phyloP scores from a whole-genome alignment of 1,284 basidiomycete genomes.

The Naganishia cerealis region DNA sequence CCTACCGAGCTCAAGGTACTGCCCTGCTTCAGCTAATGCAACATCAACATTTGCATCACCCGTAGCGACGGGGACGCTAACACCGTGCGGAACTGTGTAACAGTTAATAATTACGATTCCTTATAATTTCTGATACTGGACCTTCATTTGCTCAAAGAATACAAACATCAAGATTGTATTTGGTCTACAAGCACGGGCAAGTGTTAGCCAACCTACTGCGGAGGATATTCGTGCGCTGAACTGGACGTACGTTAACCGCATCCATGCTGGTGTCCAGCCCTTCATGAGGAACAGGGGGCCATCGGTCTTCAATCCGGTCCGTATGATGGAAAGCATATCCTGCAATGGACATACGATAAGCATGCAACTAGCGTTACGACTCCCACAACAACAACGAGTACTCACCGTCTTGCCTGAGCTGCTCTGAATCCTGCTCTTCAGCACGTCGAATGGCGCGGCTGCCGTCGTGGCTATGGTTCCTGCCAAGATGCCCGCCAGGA shows the following conservation, averaged over 20 bases:
- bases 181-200: not conserved
- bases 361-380: too few relatives aligned
- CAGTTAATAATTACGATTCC: too few relatives aligned
- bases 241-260: constrained; percentile 18
- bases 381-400: not conserved
- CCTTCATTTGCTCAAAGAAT: constrained; percentile 14
- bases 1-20: too few relatives aligned
- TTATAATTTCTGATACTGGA: not conserved
- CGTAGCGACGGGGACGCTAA: too few relatives aligned
- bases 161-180: constrained; percentile 25
- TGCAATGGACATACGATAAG: not conserved
- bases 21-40: too few relatives aligned
- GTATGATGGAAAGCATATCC: constrained; percentile 3
- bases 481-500: constrained; percentile 37
- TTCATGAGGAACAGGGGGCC: constrained; percentile 90
- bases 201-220: too few relatives aligned
- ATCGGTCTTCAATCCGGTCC: constrained; percentile 62
- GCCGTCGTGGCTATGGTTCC: constrained; percentile 40
- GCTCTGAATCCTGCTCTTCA: constrained; percentile 39
- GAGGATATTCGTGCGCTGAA: too few relatives aligned
- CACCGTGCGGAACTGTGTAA: too few relatives aligned
- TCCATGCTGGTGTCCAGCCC: constrained; percentile 70
- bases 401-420: constrained; percentile 15
- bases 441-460: constrained; percentile 40
- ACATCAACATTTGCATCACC: too few relatives aligned